phyloP scores from a whole-genome alignment of 371 early-diverging fungal genomes.

The Mucor circinelloides region DNA sequence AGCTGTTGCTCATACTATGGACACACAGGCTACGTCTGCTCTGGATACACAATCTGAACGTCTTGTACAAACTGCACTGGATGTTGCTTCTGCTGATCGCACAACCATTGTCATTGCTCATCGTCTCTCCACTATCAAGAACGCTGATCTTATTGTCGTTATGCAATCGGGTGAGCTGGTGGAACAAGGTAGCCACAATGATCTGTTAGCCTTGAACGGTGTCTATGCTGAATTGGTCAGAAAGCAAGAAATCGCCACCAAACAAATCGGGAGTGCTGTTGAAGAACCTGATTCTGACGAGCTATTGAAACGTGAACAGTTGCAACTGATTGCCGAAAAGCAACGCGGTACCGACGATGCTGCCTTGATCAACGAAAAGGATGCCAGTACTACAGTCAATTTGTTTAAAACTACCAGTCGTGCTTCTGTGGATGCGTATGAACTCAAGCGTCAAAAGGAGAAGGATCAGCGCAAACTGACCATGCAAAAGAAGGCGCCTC shows the following conservation, averaged over 20 bases:
- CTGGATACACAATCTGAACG: conserved; percentile 82
- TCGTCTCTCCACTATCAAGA: conserved; percentile 76
- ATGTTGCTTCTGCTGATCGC: conserved; percentile 72
- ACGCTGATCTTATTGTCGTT: conserved; percentile 86
- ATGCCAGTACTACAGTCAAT: conserved; percentile 15
- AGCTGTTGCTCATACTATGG: conserved; percentile 12
- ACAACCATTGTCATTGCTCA: conserved; percentile 96
- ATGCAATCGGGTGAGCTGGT: conserved; percentile 72
- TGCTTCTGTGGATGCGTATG: conserved; percentile 48
- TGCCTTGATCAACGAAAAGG: conserved; percentile 23
- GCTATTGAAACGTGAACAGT: conserved; percentile 40
- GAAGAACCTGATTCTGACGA: conserved; percentile 32
- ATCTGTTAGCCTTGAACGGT: conserved; percentile 56
- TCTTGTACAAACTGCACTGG: conserved; percentile 81
- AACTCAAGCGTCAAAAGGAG: conserved; percentile 49
- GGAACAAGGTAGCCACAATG: conserved; percentile 75
- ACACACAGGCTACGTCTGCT: conserved; percentile 71
- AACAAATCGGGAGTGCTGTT: conserved; percentile 16
- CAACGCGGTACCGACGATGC: conserved; percentile 25
- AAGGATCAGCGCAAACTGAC: conserved; percentile 42
- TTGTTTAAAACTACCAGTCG: conserved; percentile 38
- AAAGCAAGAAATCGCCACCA: conserved; percentile 56
- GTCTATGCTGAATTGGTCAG: conserved; percentile 61
- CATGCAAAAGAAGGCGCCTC: conserved; percentile 52
- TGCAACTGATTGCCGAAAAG: conserved; percentile 25